phyloP scores from a whole-genome alignment of 306 rosid genomes.

The Gastrolobium villosum region DNA sequence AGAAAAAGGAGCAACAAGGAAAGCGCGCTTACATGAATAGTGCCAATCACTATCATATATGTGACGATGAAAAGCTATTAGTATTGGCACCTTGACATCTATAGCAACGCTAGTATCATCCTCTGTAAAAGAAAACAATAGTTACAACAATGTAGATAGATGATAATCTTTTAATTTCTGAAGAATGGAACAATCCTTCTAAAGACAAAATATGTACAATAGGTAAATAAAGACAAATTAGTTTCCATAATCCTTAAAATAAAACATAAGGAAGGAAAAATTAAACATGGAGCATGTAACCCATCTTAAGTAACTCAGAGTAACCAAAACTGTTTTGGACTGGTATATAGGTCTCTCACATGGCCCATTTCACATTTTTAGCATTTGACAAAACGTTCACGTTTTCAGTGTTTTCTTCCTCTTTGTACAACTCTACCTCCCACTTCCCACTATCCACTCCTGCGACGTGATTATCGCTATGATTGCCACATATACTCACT shows the following conservation, averaged over 20 bases:
- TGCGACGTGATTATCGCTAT: too few species aligned
- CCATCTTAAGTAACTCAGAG: background rate
- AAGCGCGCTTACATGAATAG: conserved; percentile 76
- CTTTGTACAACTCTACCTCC: too few species aligned
- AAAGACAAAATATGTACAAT: background rate
- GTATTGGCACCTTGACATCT: conserved; percentile 90
- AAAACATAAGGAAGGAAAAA: background rate
- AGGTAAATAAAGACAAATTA: background rate
- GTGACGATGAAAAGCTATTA: conserved; percentile 79
- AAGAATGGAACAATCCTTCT: background rate
- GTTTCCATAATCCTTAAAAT: conserved; percentile 9
- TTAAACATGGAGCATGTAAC: background rate
- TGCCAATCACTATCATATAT: conserved; percentile 87
- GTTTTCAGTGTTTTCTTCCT: too few species aligned
- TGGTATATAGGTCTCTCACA: too few species aligned
- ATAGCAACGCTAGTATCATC: conserved; percentile 87
- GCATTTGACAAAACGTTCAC: too few species aligned
- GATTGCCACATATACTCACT: too few species aligned
- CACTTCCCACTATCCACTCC: too few species aligned
- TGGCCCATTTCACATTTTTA: too few species aligned
- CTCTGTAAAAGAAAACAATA: conserved; percentile 63
- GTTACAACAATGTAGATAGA: conserved; percentile 11
- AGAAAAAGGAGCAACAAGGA: conserved; percentile 7
- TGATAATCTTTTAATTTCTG: background rate
- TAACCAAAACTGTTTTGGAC: background rate